Percentiles rank a stretch among this genome's conserved stretches.
Evolutionary conservation across 1,139 yeast species (phyloP).

Genomic region (Geotrichum bryndzae): DNA sequence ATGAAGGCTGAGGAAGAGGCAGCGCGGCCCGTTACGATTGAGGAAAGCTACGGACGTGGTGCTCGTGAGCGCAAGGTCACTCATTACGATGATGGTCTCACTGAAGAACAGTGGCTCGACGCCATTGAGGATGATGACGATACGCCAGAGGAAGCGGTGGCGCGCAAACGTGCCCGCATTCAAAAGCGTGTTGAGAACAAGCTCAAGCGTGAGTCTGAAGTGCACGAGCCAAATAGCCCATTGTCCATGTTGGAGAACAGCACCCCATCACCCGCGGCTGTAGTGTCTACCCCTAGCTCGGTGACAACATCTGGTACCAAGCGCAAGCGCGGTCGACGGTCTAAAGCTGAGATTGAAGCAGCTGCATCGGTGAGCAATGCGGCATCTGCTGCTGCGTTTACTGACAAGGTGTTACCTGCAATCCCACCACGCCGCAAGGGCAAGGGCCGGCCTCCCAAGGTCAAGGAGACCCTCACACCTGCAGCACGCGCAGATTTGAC

Average conservation of each 20-base stretch:
- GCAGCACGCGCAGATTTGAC: conserved; percentile 25
- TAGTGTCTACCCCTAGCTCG: conserved; percentile 8
- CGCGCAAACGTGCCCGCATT: conserved; percentile 50
- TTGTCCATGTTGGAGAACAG: neutral
- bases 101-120: conserved; percentile 89
- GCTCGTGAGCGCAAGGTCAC: conserved; percentile 77
- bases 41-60: conserved; percentile 54
- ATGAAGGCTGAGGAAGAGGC: conserved; percentile 36
- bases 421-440: conserved; percentile 24
- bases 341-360: conserved; percentile 22
- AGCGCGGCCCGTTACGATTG: conserved; percentile 17
- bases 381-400: conserved; percentile 15
- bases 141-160: conserved; percentile 64
- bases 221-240: conserved; percentile 7
- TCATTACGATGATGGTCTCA: conserved; percentile 84
- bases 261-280: conserved; percentile 11
- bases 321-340: conserved; percentile 22
- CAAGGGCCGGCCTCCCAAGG: conserved; percentile 35
- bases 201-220: neutral
- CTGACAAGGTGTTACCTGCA: conserved; percentile 12
- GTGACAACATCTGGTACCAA: conserved; percentile 14
- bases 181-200: conserved; percentile 28
- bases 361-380: conserved; percentile 23
- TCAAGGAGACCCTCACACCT: conserved; percentile 38
- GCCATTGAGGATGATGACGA: conserved; percentile 66